phyloP scores from a whole-genome alignment of 2,329 filamentous ascomycete genomes.

The Phialemoniopsis sp. region DNA sequence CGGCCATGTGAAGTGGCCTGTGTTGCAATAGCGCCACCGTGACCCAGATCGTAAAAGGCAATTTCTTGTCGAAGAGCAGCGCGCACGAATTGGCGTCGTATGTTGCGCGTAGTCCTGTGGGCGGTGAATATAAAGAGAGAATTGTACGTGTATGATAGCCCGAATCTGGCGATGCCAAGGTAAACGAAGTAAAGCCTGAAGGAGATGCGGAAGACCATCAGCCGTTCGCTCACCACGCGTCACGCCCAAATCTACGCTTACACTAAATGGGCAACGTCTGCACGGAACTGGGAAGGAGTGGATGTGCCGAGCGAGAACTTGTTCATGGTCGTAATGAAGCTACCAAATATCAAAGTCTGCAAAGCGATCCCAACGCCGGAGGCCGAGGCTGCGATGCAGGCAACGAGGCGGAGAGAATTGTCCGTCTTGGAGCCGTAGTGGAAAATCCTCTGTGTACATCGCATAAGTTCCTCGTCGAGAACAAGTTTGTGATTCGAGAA shows the following conservation, averaged over 20 bases:
- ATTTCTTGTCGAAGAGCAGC: constrained; percentile 46
- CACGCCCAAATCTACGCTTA: too few species aligned
- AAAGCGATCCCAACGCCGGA: constrained; percentile 39
- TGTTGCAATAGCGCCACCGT: constrained; percentile 30
- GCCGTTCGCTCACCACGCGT: too few species aligned
- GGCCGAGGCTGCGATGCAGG: constrained; percentile 26
- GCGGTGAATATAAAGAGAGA: constrained; percentile 18
- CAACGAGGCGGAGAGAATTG: constrained; percentile 9
- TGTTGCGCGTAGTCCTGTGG: constrained; percentile 17
- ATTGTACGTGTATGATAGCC: constrained; percentile 36
- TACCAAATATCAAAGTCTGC: constrained; percentile 48
- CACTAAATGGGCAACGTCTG: constrained; percentile 15
- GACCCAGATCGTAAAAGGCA: constrained; percentile 45
- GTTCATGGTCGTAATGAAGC: constrained; percentile 41
- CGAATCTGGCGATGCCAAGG: constrained; percentile 46
- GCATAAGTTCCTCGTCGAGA: too few species aligned
- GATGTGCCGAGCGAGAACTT: constrained; percentile 28
- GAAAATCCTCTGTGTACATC: too few species aligned
- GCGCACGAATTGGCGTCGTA: constrained; percentile 17
- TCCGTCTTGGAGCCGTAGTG: too few species aligned
- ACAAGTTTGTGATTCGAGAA: too few species aligned
- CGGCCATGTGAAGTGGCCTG: constrained; percentile 35
- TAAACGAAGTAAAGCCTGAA: constrained; percentile 47
- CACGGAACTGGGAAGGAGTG: constrained; percentile 25
- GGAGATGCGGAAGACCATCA: constrained; percentile 17